Percentiles rank a stretch among this genome's conserved stretches.
phyloP scores from a whole-genome alignment of 805 yeast genomes.

The Danielia oregonensis region DNA sequence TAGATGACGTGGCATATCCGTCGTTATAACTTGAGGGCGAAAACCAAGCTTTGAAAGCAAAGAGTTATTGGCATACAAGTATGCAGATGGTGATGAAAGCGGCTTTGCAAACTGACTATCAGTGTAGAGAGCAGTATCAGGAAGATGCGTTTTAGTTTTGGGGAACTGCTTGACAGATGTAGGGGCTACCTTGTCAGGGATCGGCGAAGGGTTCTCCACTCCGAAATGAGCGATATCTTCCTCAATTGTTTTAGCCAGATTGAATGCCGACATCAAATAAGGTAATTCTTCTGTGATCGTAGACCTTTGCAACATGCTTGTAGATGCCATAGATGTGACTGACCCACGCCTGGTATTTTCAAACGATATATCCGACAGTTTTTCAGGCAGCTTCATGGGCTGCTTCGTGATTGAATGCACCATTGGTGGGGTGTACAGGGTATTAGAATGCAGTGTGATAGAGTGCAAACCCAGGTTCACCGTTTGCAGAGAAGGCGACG shows the following conservation, averaged over 20 bases:
- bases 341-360: constrained; percentile 24
- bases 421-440: constrained; percentile 27
- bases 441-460: too few species aligned
- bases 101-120: constrained; percentile 27
- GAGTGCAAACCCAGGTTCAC: constrained; percentile 18
- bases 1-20: constrained; percentile 21
- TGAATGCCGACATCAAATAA: constrained; percentile 60
- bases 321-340: constrained; percentile 25
- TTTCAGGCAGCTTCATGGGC: constrained; percentile 1
- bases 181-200: not conserved
- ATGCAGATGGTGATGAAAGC: constrained; percentile 22
- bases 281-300: constrained; percentile 65
- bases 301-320: constrained; percentile 44
- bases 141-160: constrained; percentile 25
- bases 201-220: constrained; percentile 9
- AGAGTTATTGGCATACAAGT: constrained; percentile 32
- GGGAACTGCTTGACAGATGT: constrained; percentile 12
- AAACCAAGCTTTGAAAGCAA: constrained; percentile 38
- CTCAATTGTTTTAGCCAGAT: constrained; percentile 56
- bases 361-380: constrained; percentile 3
- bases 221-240: constrained; percentile 32
- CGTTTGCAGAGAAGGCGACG: constrained; percentile 24
- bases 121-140: constrained; percentile 31
- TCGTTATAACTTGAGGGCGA: constrained; percentile 37
- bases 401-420: constrained; percentile 37